Evolutionary conservation across 176 grass and related monocot species (phyloP), one percentile per base, ranked within the genome.

Genomic region (Raddia guianensis): DNA sequence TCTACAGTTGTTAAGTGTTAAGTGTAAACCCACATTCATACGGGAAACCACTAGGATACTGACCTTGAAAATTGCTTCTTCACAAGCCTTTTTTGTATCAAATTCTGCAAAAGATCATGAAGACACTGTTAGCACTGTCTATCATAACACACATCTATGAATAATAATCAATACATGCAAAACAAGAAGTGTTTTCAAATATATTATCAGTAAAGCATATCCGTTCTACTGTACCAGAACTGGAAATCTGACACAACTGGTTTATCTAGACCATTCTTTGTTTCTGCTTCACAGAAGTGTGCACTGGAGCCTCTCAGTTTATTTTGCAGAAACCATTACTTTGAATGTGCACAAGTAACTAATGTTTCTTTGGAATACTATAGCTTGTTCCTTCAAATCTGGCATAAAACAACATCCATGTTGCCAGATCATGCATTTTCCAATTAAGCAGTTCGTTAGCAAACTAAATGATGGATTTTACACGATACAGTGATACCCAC

Each of bases 11-110:
- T 27, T 8, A 71, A 71, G 32, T 73, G 12, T 43, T 79, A 48
- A 27, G 1, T 27, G 27, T 27, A 27, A 27, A 59, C 5, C 66
- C 52, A 51, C 47, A 37, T 2, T 70, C 18, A 57, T 56, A 73
- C 34, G 71, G 66, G n/a, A 89, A 62, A 53, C 2, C 76, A 77
- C 63, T 71, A 61, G n/a, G 74, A 14, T 70, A 82, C 83, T 89
- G 60, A 85, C 96, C 92, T 98, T 98, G 84, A 91, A 95, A 83
- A 84, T 95, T 78, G 96, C 96, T 73, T 86, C 82, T 70, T 95
- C 96, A 70, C 90, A 98, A 78, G 90, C 92, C 76, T 93, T 90
- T 60, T 95, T 86, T 61, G 76, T 68, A 75, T 98, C 92, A 2
- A 91, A 98, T 78, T 98, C 96, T 98, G 74, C 12, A 88, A 70